Conservation (phyloP, 768 basidiomycete species). For the Porpolomopsis calyptriformis region DNA sequence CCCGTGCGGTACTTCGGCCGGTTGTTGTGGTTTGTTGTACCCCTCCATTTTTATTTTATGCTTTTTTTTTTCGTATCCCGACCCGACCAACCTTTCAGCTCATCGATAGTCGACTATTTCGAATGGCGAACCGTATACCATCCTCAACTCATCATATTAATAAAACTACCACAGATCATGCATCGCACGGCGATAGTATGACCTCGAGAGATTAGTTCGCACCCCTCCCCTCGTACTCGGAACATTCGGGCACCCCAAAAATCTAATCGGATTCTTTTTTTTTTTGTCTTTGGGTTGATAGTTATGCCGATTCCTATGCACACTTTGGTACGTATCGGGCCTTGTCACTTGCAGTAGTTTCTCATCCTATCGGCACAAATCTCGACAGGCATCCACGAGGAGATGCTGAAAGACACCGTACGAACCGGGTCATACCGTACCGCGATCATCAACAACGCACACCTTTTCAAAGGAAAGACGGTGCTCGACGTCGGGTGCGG, state of each 20-base stretch:
- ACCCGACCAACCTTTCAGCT: conserved; percentile 9
- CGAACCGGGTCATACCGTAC: conserved; percentile 91
- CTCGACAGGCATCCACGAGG: conserved; percentile 92
- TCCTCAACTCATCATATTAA: conserved; percentile 19
- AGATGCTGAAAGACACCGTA: conserved; percentile 97
- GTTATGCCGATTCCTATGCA: conserved; percentile 93
- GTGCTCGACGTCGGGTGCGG: conserved; percentile 98
- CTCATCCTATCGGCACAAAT: conserved; percentile 6
- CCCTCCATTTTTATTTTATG: too few relatives aligned
- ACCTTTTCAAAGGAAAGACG: conserved; percentile 93
- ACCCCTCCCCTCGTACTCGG: conserved; percentile 14
- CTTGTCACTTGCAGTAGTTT: neutral
- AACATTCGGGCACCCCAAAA: neutral
- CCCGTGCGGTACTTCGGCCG: too few relatives aligned
- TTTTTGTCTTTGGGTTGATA: conserved; percentile 26
- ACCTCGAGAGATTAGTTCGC: conserved; percentile 85
- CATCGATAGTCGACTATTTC: conserved; percentile 8
- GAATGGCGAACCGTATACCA: conserved; percentile 21
- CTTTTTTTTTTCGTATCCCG: conserved; percentile 3
- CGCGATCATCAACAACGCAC: conserved; percentile 88
- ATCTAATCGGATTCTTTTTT: conserved; percentile 30
- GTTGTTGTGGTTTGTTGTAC: too few relatives aligned
- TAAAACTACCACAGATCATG: conserved; percentile 10
- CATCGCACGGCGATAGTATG: conserved; percentile 37
- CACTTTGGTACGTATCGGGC: conserved; percentile 64